A percentile compares a stretch with the other conserved stretches of the same genome.
phyloP scores from a whole-genome alignment of 495 filamentous ascomycete genomes.

The Hyaloscypha finlandica region DNA sequence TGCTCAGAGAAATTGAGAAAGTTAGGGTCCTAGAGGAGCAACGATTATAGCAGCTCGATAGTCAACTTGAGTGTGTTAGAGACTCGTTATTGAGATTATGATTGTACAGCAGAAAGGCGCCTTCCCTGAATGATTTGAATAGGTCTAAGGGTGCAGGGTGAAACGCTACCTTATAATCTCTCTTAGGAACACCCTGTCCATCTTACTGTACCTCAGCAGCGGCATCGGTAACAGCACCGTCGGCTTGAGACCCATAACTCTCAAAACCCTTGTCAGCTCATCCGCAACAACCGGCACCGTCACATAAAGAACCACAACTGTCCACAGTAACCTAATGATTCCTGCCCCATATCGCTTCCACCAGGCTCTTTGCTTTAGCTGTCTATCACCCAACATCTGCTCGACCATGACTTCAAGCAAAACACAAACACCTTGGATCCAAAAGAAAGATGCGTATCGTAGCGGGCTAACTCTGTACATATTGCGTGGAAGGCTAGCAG shows the following conservation, averaged over 20 bases:
- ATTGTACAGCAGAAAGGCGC: too few relatives aligned
- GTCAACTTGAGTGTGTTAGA: too few relatives aligned
- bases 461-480: not conserved
- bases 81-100: too few relatives aligned
- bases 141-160: too few relatives aligned
- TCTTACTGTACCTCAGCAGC: too few relatives aligned
- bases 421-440: conserved; percentile 5
- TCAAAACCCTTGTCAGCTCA: not conserved
- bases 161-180: too few relatives aligned
- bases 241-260: not conserved
- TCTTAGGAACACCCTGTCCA: too few relatives aligned
- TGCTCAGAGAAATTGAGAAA: too few relatives aligned
- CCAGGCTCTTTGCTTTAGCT: not conserved
- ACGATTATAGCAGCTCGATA: too few relatives aligned
- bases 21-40: too few relatives aligned
- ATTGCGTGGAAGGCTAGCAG: not conserved
- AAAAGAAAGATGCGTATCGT: conserved; percentile 10
- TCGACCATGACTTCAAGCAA: conserved; percentile 1
- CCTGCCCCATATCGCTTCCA: not conserved
- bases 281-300: not conserved
- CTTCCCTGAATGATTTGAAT: too few relatives aligned
- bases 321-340: not conserved
- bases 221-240: not conserved
- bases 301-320: not conserved
- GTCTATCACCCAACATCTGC: not conserved